Evolutionary conservation across 2,329 filamentous ascomycete species (phyloP).

Genomic region (Diaporthe australafricana): DNA sequence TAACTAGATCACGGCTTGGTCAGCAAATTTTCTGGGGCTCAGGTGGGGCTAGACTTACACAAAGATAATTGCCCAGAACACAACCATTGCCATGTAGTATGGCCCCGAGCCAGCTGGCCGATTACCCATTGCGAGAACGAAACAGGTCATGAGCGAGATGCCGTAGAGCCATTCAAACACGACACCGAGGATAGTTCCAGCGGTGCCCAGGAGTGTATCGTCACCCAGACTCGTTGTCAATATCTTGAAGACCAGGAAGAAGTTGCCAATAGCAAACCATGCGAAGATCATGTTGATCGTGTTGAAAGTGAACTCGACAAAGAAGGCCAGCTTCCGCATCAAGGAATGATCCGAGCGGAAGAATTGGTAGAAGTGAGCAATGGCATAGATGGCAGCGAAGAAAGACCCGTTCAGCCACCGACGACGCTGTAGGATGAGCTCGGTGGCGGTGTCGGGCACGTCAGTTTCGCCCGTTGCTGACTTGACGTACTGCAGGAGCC

Average conservation of each 20-base stretch:
- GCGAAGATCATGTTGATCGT: slow-evolving; percentile 97
- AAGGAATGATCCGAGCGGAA: slow-evolving; percentile 93
- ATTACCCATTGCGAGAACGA: slow-evolving; percentile 94
- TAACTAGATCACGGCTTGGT: slow-evolving; percentile 66
- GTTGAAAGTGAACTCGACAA: slow-evolving; percentile 94
- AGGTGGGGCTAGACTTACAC: slow-evolving; percentile 64
- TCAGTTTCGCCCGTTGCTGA: slow-evolving; percentile 97
- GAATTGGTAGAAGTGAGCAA: slow-evolving; percentile 95
- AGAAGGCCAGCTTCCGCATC: slow-evolving; percentile 87
- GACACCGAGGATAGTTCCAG: slow-evolving; percentile 84
- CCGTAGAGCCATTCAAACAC: slow-evolving; percentile 98
- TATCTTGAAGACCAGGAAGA: slow-evolving; percentile 99
- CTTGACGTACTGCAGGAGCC: slow-evolving; percentile 98
- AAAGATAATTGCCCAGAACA: slow-evolving; percentile 98
- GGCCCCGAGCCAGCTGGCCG: slow-evolving; percentile 92
- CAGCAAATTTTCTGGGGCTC: not conserved
- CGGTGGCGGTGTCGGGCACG: slow-evolving; percentile 92
- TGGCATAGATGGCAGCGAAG: slow-evolving; percentile 95
- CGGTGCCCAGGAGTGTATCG: slow-evolving; percentile 75
- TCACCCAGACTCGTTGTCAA: slow-evolving; percentile 86
- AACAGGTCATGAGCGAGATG: slow-evolving; percentile 90
- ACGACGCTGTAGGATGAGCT: slow-evolving; percentile 94
- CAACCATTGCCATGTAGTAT: slow-evolving; percentile 97
- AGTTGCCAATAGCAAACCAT: slow-evolving; percentile 98
- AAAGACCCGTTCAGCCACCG: slow-evolving; percentile 98